Evolutionary conservation across 1,284 basidiomycete species (phyloP).

Genomic region (Papiliotrema flavescens): DNA sequence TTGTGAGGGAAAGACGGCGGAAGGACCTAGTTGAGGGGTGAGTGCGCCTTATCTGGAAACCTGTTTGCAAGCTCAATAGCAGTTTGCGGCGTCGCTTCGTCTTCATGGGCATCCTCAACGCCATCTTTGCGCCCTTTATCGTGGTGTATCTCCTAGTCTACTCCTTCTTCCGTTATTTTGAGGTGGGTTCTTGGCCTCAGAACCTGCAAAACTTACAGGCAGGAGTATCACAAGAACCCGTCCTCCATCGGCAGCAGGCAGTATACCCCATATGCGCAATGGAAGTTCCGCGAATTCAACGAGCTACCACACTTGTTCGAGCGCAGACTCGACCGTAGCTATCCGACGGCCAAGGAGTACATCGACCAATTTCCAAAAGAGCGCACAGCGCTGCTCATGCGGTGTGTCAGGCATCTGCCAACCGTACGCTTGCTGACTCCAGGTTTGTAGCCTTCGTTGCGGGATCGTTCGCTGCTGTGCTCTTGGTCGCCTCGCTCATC

Average conservation of each 20-base stretch:
- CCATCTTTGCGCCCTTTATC: slow-evolving; percentile 93
- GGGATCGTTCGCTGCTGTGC: slow-evolving; percentile 92
- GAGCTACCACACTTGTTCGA: slow-evolving; percentile 92
- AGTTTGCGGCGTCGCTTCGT: slow-evolving; percentile 82
- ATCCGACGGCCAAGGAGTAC: slow-evolving; percentile 86
- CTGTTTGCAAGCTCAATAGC: slow-evolving; percentile 3
- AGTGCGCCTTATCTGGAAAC: slow-evolving; percentile 30
- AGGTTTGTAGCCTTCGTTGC: slow-evolving; percentile 95
- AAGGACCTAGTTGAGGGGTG: slow-evolving; percentile 77
- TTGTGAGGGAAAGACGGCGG: slow-evolving; percentile 78
- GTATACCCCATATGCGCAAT: slow-evolving; percentile 91
- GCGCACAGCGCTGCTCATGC: slow-evolving; percentile 79
- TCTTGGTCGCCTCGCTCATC: slow-evolving; percentile 82
- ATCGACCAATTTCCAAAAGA: slow-evolving; percentile 98
- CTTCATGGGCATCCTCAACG: slow-evolving; percentile 94
- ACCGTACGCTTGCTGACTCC: neutral
- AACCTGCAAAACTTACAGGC: neutral
- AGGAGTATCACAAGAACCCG: slow-evolving; percentile 99
- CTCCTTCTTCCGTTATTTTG: slow-evolving; percentile 99
- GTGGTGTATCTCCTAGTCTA: slow-evolving; percentile 95
- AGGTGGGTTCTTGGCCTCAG: slow-evolving; percentile 56
- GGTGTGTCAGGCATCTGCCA: slow-evolving; percentile 54
- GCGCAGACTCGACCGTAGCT: slow-evolving; percentile 78
- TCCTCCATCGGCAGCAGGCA: slow-evolving; percentile 86
- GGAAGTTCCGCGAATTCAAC: slow-evolving; percentile 99